Evolutionary conservation across 257 asterid species (phyloP), one percentile per base, ranked within the genome.

Genomic region (Voacanga thouarsii): DNA sequence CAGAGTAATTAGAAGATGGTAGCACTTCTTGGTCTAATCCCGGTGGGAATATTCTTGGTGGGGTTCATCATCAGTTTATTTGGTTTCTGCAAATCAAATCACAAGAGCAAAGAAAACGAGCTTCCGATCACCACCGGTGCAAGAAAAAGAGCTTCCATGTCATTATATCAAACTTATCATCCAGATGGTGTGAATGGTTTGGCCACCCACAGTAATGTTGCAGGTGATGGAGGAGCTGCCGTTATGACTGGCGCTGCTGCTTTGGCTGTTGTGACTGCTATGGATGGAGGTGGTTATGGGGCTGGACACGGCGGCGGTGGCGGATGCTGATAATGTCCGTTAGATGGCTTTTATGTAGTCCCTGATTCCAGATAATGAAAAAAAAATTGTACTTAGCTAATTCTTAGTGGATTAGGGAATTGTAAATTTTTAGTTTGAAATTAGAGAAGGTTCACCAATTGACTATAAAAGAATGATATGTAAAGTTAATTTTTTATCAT

Each of bases 121-220:
- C 24, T 41, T 68, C 75, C 76, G 0, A 33, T 65, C 28, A 24
- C 19, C 50, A 16, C 23, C 53, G 7, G 30, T 53, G 21, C 69
- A 0, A 53, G 56, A 69, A 75, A 56, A 60, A 60, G 59, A 55
- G 41, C 63, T 28, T 15, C 61, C 0, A 15, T 45, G 7, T 60
- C n/a, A 0, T 73, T 53, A 14, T 8, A 12, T 45, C 72, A 41
- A 21, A 68, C 50, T 21, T 47, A 65, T 65, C 43, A 77, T 45
- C 82, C 80, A 1, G 82, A 86, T 26, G 53, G 77, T 1, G 89
- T 79, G 70, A 72, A 51, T 75, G 85, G 85, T 10, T 78, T 30
- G 59, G 30, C 28, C 30, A 1, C 76, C 28, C 30, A 74, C 55
- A 67, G 78, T 33, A 41, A 6, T 47, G 78, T 60, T 7, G 1